Percentiles rank a stretch among this genome's conserved stretches.
These are phyloP conservation scores for Rhynchospora breviuscula DNA, from an alignment of 176 grass and related monocot species.

Conservation along the genomic window DNA sequence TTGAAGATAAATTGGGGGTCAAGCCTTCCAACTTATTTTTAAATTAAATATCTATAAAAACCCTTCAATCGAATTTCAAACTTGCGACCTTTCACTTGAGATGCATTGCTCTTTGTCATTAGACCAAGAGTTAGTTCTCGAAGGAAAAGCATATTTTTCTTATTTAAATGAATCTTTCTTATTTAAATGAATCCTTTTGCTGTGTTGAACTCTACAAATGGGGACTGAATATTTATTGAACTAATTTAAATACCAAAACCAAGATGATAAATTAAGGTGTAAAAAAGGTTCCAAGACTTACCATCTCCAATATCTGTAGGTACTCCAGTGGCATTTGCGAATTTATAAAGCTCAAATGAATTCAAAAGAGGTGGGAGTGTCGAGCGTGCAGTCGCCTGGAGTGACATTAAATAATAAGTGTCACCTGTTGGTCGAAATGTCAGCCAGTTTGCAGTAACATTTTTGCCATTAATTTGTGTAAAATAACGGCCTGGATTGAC, in stretches of 20 bases:
- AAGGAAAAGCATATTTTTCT: too few species aligned
- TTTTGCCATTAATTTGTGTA: neutral
- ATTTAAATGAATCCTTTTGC: neutral
- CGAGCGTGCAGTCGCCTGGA: neutral
- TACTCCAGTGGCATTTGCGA: neutral
- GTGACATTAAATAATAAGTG: neutral
- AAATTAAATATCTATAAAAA: too few species aligned
- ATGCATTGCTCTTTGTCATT: too few species aligned
- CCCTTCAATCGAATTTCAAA: too few species aligned
- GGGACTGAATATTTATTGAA: neutral
- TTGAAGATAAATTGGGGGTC: too few species aligned
- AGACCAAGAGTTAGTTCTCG: too few species aligned
- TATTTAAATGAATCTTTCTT: neutral
- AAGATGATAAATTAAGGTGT: neutral
- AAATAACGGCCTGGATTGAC: too few species aligned
- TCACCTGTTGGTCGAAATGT: neutral
- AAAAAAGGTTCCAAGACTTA: neutral
- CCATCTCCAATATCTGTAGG: slow-evolving; percentile 20
- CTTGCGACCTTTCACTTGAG: too few species aligned
- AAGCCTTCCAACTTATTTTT: too few species aligned
- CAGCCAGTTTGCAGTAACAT: too few species aligned
- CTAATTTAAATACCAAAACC: neutral
- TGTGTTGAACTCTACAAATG: too few species aligned
- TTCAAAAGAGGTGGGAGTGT: slow-evolving; percentile 37
- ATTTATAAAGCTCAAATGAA: slow-evolving; percentile 17